Conservation (phyloP, 129 eudicot genomes). For the Helianthus annuus region HanXRQr2.0-SUNRISE NC_035443.2:1628801-1629300, state of each 20-base stretch:
- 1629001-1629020: neutral
- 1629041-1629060: neutral
- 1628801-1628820: conserved; percentile 44
- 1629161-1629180: conserved; percentile 40
- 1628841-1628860: conserved; percentile 77
- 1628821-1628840: conserved; percentile 53
- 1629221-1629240: conserved; percentile 58
- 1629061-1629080: neutral
- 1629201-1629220: conserved; percentile 34
- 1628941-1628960: conserved; percentile 61
- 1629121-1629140: conserved; percentile 41
- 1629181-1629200: conserved; percentile 38
- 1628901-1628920: conserved; percentile 66
- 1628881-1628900: conserved; percentile 20
- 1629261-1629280: conserved; percentile 72
- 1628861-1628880: conserved; percentile 62
- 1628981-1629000: neutral
- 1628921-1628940: conserved; percentile 53
- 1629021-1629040: neutral
- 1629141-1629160: conserved; percentile 50
- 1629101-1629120: conserved; percentile 65
- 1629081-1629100: conserved; percentile 60
- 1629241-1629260: conserved; percentile 53
- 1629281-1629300: neutral
- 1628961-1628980: conserved; percentile 50